Percentiles rank a stretch among this genome's conserved stretches.
Evolutionary conservation across 176 grass and related monocot species (phyloP).

Genomic region (Musa itinerans): DNA sequence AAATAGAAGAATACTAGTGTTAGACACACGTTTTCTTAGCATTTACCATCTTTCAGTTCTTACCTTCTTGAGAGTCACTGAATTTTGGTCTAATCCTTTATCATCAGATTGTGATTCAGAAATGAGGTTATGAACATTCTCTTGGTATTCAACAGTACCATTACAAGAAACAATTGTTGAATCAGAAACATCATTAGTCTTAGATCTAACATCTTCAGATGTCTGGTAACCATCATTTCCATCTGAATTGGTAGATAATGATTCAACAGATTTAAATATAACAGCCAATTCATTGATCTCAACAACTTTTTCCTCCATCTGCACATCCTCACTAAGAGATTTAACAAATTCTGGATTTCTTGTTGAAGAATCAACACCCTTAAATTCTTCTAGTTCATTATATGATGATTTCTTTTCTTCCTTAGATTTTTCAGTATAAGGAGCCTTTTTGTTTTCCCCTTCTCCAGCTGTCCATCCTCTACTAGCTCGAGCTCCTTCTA

Average conservation of each 20-base stretch:
- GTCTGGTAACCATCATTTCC: slow-evolving; percentile 28
- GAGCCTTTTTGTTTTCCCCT: slow-evolving; percentile 26
- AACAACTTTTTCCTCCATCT: slow-evolving; percentile 25
- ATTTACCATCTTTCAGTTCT: slow-evolving; percentile 70
- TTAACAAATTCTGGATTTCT: slow-evolving; percentile 15
- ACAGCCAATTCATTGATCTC: slow-evolving; percentile 20
- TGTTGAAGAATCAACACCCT: slow-evolving; percentile 29
- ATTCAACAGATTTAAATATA: slow-evolving; percentile 29
- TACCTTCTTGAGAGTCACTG: slow-evolving; percentile 55
- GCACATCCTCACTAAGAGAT: slow-evolving; percentile 18
- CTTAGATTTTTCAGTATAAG: slow-evolving; percentile 32
- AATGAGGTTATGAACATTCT: slow-evolving; percentile 27
- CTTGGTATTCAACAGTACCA: slow-evolving; percentile 28
- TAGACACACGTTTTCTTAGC: background rate
- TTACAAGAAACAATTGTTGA: slow-evolving; percentile 31
- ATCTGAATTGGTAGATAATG: slow-evolving; percentile 21
- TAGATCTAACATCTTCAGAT: slow-evolving; percentile 30
- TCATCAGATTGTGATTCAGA: slow-evolving; percentile 36
- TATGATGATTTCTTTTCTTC: slow-evolving; percentile 25
- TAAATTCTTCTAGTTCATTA: slow-evolving; percentile 32
- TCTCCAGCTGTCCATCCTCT: slow-evolving; percentile 38
- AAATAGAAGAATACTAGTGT: slow-evolving; percentile 9
- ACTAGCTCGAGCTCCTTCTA: slow-evolving; percentile 71
- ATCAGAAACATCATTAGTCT: slow-evolving; percentile 5
- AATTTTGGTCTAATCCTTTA: slow-evolving; percentile 36